Conservation (phyloP, 2,329 filamentous ascomycete genomes). For the Apiospora phragmitis region DNA sequence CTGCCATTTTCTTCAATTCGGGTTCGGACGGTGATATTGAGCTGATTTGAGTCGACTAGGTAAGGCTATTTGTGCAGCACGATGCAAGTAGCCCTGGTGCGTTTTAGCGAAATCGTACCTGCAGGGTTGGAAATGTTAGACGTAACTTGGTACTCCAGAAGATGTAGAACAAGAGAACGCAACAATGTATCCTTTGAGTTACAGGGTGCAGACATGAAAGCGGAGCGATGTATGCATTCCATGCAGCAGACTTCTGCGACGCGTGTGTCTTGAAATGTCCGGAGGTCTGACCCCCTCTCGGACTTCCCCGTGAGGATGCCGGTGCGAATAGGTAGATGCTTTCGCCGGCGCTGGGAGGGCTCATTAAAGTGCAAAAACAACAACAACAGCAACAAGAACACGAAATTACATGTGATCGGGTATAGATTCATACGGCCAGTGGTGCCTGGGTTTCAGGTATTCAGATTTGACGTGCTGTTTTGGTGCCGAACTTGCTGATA, state of each 20-base stretch:
- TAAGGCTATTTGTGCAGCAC: neutral
- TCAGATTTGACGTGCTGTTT: too few relatives aligned
- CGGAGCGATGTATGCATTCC: neutral
- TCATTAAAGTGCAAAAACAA: neutral
- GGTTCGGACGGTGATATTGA: neutral
- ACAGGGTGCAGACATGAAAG: neutral
- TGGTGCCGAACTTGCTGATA: too few relatives aligned
- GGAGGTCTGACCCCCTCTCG: neutral
- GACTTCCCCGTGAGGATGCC: constrained; percentile 7
- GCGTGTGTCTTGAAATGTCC: neutral
- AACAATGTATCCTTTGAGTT: neutral
- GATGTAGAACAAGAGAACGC: neutral
- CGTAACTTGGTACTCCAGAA: neutral
- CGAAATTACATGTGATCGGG: too few relatives aligned
- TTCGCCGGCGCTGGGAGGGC: neutral
- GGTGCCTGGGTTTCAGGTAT: too few relatives aligned
- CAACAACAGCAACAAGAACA: neutral
- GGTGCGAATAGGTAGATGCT: neutral
- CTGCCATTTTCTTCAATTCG: constrained; percentile 22
- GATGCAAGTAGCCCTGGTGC: neutral
- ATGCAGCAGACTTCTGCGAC: neutral
- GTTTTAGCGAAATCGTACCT: neutral
- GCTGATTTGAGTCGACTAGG: neutral
- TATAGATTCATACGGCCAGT: too few relatives aligned
- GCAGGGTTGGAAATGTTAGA: neutral